Base-by-base conservation (phyloP, 305 asterid species). In the Fraxinus dipetala region DNA sequence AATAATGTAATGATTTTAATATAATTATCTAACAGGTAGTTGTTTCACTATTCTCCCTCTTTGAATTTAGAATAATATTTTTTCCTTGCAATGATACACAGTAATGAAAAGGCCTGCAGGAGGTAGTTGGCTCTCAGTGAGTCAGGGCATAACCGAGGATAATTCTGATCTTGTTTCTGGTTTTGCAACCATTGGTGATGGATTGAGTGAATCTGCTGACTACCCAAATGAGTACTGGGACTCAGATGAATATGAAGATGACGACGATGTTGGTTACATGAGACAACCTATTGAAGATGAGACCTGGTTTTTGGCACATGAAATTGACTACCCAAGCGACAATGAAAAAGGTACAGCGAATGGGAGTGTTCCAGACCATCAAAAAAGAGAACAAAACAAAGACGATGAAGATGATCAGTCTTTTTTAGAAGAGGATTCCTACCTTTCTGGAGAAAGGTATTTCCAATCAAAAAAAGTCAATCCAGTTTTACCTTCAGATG, bases 201-300 rank as follows among this genome's bases (percentile, higher is more conserved):
- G 95, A 80, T 86, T 95, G 89, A 94, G 93, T 88, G 98, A 94
- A 87, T 88, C 94, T 84, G 86, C 93, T 83, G 97, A 94, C 87
- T 94, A 91, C 82, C 97, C 97, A 26, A 96, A 93, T 76, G 98
- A 96, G 85, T 94, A 92, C 82, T 96, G 97, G 99, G 99, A 96
- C 82, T 96, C 99, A n/a, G 99, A 96, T 85, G 98, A 94, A 85
- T 96, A 94, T 80, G 98, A 93, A 80, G 98, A 96, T 61, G 99
- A 96, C 69, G 99, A 96, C 14, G 99, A 96, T 85, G 98, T 93
- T 35, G 99, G 99, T 79, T 96, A 94, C 85, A 94, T 89, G 91
- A 93, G 98, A 84, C 98, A 94, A 86, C 99, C 98, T 84, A 96
- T 96, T 80, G 98, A 96, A 88, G 99, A 96, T 20, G 99, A 96